Conservation (phyloP, 2,329 filamentous ascomycete species). For the Xylariaceae sp. region DNA sequence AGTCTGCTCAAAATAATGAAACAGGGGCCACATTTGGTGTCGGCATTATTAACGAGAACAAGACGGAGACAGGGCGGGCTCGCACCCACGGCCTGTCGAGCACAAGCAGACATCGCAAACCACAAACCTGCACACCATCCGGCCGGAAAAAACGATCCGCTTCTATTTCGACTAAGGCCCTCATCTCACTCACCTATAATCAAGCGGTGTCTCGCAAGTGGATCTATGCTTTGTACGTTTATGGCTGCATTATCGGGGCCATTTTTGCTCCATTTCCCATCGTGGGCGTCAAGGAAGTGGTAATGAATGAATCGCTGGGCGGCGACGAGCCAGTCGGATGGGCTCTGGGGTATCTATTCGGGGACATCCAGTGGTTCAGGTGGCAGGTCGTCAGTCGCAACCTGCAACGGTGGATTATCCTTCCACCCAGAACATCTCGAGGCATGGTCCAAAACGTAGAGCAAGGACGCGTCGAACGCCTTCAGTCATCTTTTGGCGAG, state of each 20-base stretch:
- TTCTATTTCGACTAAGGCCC: conserved; percentile 62
- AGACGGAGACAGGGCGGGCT: conserved; percentile 12
- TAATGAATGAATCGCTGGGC: conserved; percentile 60
- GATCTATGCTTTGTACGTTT: conserved; percentile 76
- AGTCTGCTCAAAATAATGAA: conserved; percentile 7
- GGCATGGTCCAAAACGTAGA: conserved; percentile 25
- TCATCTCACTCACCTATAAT: conserved; percentile 70
- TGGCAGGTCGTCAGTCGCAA: conserved; percentile 63
- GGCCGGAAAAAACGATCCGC: conserved; percentile 61
- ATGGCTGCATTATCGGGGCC: conserved; percentile 58
- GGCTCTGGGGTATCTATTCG: conserved; percentile 85
- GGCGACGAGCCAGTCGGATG: conserved; percentile 82
- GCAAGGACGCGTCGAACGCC: conserved; percentile 57
- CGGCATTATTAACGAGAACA: conserved; percentile 12
- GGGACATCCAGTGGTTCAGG: conserved; percentile 67
- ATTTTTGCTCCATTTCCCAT: conserved; percentile 48
- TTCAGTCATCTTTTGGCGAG: conserved; percentile 62
- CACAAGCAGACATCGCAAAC: conserved; percentile 33
- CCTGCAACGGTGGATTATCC: conserved; percentile 67
- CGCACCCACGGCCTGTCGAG: conserved; percentile 51
- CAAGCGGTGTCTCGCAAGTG: conserved; percentile 76
- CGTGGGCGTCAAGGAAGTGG: conserved; percentile 63
- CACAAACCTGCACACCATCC: conserved; percentile 51
- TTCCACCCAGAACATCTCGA: conserved; percentile 47
- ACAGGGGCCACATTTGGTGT: conserved; percentile 2